Base-by-base conservation (phyloP, 129 eudicot genomes). In the Helianthus tuberosus region DNA sequence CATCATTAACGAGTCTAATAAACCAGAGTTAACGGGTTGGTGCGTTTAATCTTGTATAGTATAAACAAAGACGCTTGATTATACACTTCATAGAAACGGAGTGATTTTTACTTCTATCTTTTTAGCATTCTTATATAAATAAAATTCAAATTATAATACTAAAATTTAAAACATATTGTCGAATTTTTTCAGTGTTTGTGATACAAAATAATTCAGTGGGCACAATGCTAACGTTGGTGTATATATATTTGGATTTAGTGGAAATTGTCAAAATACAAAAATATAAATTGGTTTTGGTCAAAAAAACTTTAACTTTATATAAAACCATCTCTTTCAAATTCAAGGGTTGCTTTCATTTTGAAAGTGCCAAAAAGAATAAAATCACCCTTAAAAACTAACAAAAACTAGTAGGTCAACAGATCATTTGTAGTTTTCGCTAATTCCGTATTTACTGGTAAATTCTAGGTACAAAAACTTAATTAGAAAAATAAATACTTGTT, bases 271-370 rank as follows among this genome's bases (percentile, higher is more conserved):
- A 64, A 50, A 75, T 66, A 65, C 64, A 65, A 52, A 59, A 50
- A 16, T 2, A 41, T 8, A 29, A 73, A 74, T 35, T 63, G 51
- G 39, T 3, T 63, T 41, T 63, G 16, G 59, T 74, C 38, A 70
- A 74, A 70, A 75, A 50, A 50, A 43, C 35, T 50, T 50, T 49
- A 39, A 39, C 46, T 17, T 66, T 64, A 75, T 65, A 15, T 65
- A 50, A 50, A 55, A 76, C 68, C 53, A 54, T 76, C 74, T 66
- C 80, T 44, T 54, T 67, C 80, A 43, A 75, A 39, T 53, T 66
- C 58, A 52, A 43, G 49, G 68, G 80, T 43, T 53, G 80, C 80
- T 76, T 66, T 76, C 80, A 76, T 66, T 58, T 76, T 55, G 74
- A 54, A 55, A 11, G 16, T 44, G 49, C 73, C 79, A 65, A 75